phyloP scores from a whole-genome alignment of 2,329 filamentous ascomycete species.

The Aureobasidium pullulans region DNA sequence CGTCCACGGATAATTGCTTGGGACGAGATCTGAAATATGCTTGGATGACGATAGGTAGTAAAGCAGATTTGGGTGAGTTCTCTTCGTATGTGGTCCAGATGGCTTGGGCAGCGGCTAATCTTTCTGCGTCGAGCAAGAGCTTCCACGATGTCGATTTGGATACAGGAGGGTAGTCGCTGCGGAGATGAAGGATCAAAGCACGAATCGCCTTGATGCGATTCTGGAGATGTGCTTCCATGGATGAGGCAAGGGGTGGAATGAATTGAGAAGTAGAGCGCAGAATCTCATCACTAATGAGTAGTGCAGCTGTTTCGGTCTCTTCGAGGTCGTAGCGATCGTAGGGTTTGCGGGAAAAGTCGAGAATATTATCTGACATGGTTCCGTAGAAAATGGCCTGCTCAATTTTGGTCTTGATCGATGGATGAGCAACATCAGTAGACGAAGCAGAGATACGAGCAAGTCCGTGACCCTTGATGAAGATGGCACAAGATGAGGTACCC shows the following conservation, averaged over 20 bases:
- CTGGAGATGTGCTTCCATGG: conserved; percentile 73
- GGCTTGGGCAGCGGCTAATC: conserved; percentile 68
- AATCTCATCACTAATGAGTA: conserved; percentile 74
- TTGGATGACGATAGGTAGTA: conserved; percentile 11
- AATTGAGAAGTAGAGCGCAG: conserved; percentile 68
- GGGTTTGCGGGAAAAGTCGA: conserved; percentile 62
- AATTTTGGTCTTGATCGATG: conserved; percentile 81
- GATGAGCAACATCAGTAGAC: conserved; percentile 53
- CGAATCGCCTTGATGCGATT: conserved; percentile 66
- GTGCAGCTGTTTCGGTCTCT: conserved; percentile 69
- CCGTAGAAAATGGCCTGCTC: conserved; percentile 95
- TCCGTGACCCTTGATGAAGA: conserved; percentile 52
- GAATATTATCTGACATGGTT: conserved; percentile 69
- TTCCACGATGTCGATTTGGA: conserved; percentile 66
- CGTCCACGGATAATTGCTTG: not conserved
- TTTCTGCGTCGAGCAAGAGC: conserved; percentile 84
- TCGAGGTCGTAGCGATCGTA: conserved; percentile 55
- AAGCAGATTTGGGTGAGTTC: not conserved
- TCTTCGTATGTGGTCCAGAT: conserved; percentile 80
- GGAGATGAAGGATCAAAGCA: conserved; percentile 66
- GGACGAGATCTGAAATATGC: not conserved
- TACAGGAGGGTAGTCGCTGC: conserved; percentile 55
- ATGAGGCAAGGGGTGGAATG: conserved; percentile 61
- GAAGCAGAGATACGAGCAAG: conserved; percentile 48
- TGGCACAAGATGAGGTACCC: conserved; percentile 34